phyloP scores from a whole-genome alignment of 2,329 filamentous ascomycete species.

The Graphilbum sp. region DNA sequence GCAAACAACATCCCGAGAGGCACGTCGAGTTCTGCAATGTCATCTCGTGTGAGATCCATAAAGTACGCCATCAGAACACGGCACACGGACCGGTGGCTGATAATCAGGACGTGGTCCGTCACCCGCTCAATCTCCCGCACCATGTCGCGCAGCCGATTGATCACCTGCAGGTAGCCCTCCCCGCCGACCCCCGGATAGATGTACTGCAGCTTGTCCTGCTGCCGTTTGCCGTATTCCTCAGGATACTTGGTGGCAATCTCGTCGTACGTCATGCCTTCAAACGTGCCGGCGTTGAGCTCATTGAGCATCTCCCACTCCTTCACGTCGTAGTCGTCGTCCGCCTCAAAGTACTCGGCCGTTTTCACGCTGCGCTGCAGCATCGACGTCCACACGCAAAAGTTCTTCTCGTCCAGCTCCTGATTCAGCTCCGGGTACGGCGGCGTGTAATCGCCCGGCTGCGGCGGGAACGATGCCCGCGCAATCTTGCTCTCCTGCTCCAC shows the following conservation, averaged over 20 bases:
- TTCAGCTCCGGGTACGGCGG: constrained; percentile 83
- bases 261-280: constrained; percentile 89
- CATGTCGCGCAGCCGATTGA: constrained; percentile 86
- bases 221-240: constrained; percentile 67
- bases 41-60: constrained; percentile 74
- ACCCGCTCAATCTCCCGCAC: constrained; percentile 96
- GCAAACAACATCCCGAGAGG: constrained; percentile 88
- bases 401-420: constrained; percentile 57
- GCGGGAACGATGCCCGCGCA: constrained; percentile 69
- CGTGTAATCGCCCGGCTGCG: constrained; percentile 76
- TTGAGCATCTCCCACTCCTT: constrained; percentile 98
- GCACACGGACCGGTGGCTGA: constrained; percentile 83
- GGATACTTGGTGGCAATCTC: constrained; percentile 69
- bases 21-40: constrained; percentile 88
- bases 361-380: constrained; percentile 87
- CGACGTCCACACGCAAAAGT: constrained; percentile 96
- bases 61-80: constrained; percentile 93
- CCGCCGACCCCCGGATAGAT: constrained; percentile 92
- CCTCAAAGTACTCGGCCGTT: constrained; percentile 76
- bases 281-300: constrained; percentile 81
- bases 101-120: constrained; percentile 84
- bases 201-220: constrained; percentile 81
- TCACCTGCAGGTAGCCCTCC: constrained; percentile 92
- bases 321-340: constrained; percentile 84
- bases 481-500: constrained; percentile 65